A percentile compares a stretch with the other conserved stretches of the same genome.
These are phyloP conservation scores for Stagonosporopsis cucurbitacearum DNA, from an alignment of 2,329 filamentous ascomycete genomes.

Conservation along the genomic window DNA sequence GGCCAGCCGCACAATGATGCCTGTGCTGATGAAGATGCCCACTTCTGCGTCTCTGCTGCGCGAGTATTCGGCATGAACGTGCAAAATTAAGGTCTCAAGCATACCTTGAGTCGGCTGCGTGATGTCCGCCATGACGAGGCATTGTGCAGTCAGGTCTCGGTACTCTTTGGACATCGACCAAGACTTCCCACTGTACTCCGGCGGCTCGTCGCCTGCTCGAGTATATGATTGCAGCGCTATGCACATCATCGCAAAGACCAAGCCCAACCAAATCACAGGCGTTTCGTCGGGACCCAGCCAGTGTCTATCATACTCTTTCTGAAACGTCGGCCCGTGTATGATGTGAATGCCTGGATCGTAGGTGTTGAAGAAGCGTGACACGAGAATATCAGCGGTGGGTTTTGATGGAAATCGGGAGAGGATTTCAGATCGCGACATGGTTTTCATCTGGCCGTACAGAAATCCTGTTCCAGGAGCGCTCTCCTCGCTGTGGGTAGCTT, in stretches of 20 bases:
- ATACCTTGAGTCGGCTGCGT: conserved; percentile 76
- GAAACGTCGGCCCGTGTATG: conserved; percentile 76
- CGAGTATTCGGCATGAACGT: conserved; percentile 77
- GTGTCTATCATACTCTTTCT: conserved; percentile 68
- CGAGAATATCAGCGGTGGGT: conserved; percentile 80
- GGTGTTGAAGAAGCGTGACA: conserved; percentile 90
- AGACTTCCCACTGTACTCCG: conserved; percentile 74
- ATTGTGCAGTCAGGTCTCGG: conserved; percentile 76
- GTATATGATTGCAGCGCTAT: conserved; percentile 80
- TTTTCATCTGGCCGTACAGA: conserved; percentile 74
- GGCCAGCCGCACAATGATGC: conserved; percentile 66
- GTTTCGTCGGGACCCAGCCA: conserved; percentile 78
- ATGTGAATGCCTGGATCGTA: conserved; percentile 67
- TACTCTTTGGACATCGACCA: conserved; percentile 61
- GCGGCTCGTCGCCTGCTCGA: conserved; percentile 79
- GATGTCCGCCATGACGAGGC: conserved; percentile 76
- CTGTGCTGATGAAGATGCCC: conserved; percentile 66
- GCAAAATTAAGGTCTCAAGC: conserved; percentile 78
- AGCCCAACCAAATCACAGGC: conserved; percentile 77
- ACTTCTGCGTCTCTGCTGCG: conserved; percentile 76
- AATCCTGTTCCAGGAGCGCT: conserved; percentile 73
- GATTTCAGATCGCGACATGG: conserved; percentile 76
- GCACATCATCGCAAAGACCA: conserved; percentile 78
- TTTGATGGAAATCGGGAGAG: conserved; percentile 81
- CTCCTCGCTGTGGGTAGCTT: conserved; percentile 66